Evolutionary conservation across 192 early-diverging fungal genomes (phyloP), one percentile per base, ranked within the genome.

Genomic region (Umbelopsis isabellina): DNA sequence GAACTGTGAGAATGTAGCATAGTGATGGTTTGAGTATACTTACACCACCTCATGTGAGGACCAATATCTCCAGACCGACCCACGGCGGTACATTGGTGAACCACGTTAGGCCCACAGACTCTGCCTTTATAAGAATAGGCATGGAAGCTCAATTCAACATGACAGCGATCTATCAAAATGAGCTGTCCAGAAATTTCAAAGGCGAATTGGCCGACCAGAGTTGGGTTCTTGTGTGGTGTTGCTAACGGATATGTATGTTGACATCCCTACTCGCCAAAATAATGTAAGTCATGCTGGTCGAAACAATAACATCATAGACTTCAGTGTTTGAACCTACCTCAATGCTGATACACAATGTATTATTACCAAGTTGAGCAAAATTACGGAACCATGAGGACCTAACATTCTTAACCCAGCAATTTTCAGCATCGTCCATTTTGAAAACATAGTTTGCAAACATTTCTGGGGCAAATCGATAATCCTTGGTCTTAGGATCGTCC

Each of bases 41-140:
- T 78, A 73, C 83, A 84, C 65, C 79, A 82, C 37, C 80, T 84
- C 83, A 81, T 82, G 22, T 84, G 78, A 0, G 83, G 83, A 2
- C 83, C 83, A 0, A 78, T 55, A 44, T 84, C 83, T 8, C 77
- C 83, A 8, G 72, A 44, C 18, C 58, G 44, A 35, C 46, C 70
- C 8, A 50, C 46, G 5, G 51, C 51, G 7, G 72, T 67, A 23
- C 66, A 66, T 13, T 72, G 75, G 33, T 76, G 72, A 25, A 84
- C 55, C 4, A 81, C 83, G 72, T 81, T 84, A 2, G 83, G 83
- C 1, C 83, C 83, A 65, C 73, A 66, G 23, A 84, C 71, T 50
- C 81, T 68, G 22, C 52, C 79, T 33, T 79, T 84, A 52, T 77
- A 74, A 46, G 77, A 71, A 61, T 76, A 82, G 7, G 79, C 76